phyloP scores from a whole-genome alignment of 768 basidiomycete species.

The Trametes villosa region DNA sequence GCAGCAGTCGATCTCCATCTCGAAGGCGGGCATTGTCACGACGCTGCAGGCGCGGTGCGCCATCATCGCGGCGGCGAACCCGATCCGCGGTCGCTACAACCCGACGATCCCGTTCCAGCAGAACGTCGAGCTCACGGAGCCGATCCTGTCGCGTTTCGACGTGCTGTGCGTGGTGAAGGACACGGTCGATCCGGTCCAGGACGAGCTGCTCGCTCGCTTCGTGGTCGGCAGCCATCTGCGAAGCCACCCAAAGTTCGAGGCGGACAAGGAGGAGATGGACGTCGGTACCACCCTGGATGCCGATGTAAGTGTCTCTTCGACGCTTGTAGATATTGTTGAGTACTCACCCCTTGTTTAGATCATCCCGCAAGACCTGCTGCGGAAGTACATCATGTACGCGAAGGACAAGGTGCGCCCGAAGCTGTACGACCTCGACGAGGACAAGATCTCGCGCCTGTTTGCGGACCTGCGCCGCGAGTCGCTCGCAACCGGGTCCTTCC shows the following conservation, averaged over 20 bases:
- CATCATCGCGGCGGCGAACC: slow-evolving; percentile 97
- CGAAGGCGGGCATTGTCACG: slow-evolving; percentile 99
- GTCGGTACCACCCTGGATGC: slow-evolving; percentile 89
- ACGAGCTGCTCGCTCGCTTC: slow-evolving; percentile 94
- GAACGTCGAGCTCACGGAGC: slow-evolving; percentile 98
- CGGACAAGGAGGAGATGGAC: slow-evolving; percentile 87
- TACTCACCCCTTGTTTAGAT: slow-evolving; percentile 66
- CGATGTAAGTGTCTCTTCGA: slow-evolving; percentile 72
- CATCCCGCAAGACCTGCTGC: slow-evolving; percentile 94
- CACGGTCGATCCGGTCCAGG: slow-evolving; percentile 93
- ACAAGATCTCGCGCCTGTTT: slow-evolving; percentile 93
- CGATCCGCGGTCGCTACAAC: slow-evolving; percentile 95
- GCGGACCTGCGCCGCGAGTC: slow-evolving; percentile 96
- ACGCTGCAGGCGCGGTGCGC: slow-evolving; percentile 96
- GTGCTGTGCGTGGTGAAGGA: slow-evolving; percentile 98
- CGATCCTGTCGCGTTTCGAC: slow-evolving; percentile 97
- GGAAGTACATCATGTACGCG: slow-evolving; percentile 99
- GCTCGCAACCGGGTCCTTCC: slow-evolving; percentile 96
- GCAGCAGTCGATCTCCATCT: slow-evolving; percentile 98
- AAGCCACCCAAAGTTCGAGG: slow-evolving; percentile 92
- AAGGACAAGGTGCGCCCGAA: slow-evolving; percentile 92
- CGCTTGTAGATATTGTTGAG: not conserved
- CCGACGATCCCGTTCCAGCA: slow-evolving; percentile 98
- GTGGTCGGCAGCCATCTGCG: slow-evolving; percentile 97
- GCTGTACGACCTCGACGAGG: slow-evolving; percentile 92